These are phyloP conservation scores for Pterocarpus macrocarpus DNA, from an alignment of 306 rosid species.

Conservation along the genomic window DNA sequence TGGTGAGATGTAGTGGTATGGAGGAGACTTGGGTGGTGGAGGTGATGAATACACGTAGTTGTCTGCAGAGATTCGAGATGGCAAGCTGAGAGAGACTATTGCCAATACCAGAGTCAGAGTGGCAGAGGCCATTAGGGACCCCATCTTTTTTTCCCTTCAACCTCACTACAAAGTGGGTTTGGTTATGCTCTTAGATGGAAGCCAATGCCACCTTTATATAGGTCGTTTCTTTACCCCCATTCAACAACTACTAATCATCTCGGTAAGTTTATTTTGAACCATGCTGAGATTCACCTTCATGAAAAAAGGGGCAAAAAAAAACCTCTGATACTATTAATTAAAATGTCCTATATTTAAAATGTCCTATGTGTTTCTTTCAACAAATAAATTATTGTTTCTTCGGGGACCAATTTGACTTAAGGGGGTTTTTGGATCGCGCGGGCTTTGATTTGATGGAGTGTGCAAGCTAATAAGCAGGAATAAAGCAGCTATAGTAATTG, in stretches of 20 bases:
- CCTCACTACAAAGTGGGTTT: slow-evolving; percentile 44
- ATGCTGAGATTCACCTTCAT: neutral
- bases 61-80: slow-evolving; percentile 51
- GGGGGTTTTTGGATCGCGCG: neutral
- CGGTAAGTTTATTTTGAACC: slow-evolving; percentile 37
- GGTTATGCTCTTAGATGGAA: slow-evolving; percentile 34
- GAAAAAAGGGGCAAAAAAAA: too few relatives aligned
- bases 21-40: slow-evolving; percentile 54
- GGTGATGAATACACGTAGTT: slow-evolving; percentile 66
- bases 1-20: slow-evolving; percentile 44
- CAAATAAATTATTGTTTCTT: neutral
- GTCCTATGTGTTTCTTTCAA: neutral
- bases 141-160: slow-evolving; percentile 52
- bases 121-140: slow-evolving; percentile 61
- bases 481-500: slow-evolving; percentile 6
- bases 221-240: slow-evolving; percentile 55
- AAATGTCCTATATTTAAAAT: too few relatives aligned
- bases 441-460: slow-evolving; percentile 28
- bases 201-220: slow-evolving; percentile 57
- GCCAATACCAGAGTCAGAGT: slow-evolving; percentile 58
- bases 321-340: neutral
- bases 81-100: slow-evolving; percentile 53
- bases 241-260: slow-evolving; percentile 32
- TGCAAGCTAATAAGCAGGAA: slow-evolving; percentile 38
- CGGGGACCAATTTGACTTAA: neutral